Base-by-base conservation (phyloP, 805 yeast genomes). In the Nakazawaea anatomiae region DNA sequence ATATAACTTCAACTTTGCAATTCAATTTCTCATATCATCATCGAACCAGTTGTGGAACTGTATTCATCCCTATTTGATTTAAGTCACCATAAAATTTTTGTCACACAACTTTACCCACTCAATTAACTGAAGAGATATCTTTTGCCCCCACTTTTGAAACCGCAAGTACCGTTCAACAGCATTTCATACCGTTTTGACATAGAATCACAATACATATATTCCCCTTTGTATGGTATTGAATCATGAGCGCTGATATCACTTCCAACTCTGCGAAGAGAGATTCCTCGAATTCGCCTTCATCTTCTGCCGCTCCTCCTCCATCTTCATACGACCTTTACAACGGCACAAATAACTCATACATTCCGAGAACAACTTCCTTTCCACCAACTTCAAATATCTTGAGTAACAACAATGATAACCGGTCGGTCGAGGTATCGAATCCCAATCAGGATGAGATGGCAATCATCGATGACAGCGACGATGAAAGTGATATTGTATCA, bases 281-380 rank as follows among this genome's bases (percentile, higher is more conserved):
- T 10, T n/a, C 29, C 6, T 43, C 46, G 35, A 32, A 32, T 12
- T 12, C 28, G 35, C 5, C 29, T 18, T 43, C 46, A 6, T 32
- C 39, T 43, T 28, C 40, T 38, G 10, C 40, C 7, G n/a, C 40
- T 12, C n/a, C 40, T 6, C 40, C 18, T 3, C 7, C n/a, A 29
- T 42, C 18, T 7, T 12, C n/a, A 29, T 42, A 42, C 14, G 25
- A 40, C 18, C 31, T 40, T 25, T 40, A 40, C 30, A 40, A 28
- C 30, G 9, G 30, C 6, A 28, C 8, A 40, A 32, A 32, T 32
- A 32, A 32, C 11, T 32, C 35, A 11, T 35, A 27, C 11, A 44
- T 44, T 6, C 48, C 48, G 39, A 46, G 48, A 30, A 46, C 48
- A 9, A 39, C 48, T 10, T 18, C 25, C 25, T 39, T 46, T 29